Percentiles rank a stretch among this genome's conserved stretches.
Evolutionary conservation across 2,329 filamentous ascomycete species (phyloP).

Genomic region (Stenocarpella maydis): DNA sequence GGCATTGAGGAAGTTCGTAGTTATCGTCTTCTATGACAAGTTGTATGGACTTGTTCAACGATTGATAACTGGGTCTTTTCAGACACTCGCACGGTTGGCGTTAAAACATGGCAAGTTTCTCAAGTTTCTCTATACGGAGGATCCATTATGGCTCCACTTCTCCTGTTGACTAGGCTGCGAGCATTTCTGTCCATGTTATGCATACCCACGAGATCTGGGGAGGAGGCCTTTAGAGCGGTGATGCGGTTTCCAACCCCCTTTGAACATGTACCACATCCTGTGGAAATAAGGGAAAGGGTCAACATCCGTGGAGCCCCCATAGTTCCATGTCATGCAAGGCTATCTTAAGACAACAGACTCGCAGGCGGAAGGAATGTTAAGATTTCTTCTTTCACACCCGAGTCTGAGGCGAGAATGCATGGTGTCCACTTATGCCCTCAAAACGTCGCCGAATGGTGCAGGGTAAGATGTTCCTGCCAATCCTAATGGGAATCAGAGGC

Average conservation of each 20-base stretch:
- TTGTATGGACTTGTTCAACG: constrained; percentile 36
- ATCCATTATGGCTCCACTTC: neutral
- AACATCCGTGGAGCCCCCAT: neutral
- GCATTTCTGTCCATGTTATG: neutral
- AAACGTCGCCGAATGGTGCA: neutral
- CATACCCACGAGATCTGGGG: neutral
- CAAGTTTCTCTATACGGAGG: neutral
- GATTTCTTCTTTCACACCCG: neutral
- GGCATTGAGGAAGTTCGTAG: neutral
- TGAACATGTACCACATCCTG: neutral
- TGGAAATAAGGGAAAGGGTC: neutral
- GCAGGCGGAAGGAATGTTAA: constrained; percentile 9
- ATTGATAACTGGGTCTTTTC: constrained; percentile 33
- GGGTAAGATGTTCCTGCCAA: neutral
- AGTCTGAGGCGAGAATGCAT: constrained; percentile 14
- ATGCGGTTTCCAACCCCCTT: neutral
- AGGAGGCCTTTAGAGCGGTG: neutral
- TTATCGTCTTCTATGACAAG: constrained; percentile 35
- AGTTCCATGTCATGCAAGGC: neutral
- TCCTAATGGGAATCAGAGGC: neutral
- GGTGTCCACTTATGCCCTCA: neutral
- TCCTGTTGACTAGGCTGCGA: neutral
- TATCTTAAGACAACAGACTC: neutral
- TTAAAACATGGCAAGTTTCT: constrained; percentile 29
- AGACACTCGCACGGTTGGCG: constrained; percentile 32